Base-by-base conservation (phyloP, 2,329 filamentous ascomycete species). In the Blastomyces parvus region DNA sequence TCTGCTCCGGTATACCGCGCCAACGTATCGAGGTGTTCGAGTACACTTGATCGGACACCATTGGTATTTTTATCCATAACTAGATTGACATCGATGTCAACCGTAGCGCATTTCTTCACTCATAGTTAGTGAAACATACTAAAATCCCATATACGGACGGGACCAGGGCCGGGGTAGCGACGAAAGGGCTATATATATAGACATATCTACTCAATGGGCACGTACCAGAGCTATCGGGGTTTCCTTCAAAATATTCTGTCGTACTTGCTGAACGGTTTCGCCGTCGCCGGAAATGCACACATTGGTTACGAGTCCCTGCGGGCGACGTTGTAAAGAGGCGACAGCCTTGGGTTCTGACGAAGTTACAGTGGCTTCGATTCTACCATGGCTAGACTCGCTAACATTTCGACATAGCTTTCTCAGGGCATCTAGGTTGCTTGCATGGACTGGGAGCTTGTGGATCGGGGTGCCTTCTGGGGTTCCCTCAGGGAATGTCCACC, bases 401-500 rank as follows among this genome's bases (percentile, higher is more conserved):
- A 97, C 86, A 69, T 93, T 88, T 69, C 86, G 85, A 79, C 94
- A 99, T 72, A 96, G 79, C 69, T 84, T 86, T 69, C 87, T 84
- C 70, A 99, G 81, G 68, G 87, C 86, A 71, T 88, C 86, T 66
- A 97, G 85, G 73, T 97, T 96, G 74, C 90, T 87, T 64, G 86
- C 85, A 75, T 99, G 94, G 30, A 97, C 87, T n/a, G 94, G 94
- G 66, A 99, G 82, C 73, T 95, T 89, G 79, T 95, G 87, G 63
- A 91, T 88, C 56, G 91, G 89, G 63, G 91, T 87, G 69, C 90
- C 88, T 72, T 96, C 91, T 65, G 89, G 86, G 62, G 90, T 89
- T 70, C 90, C 91, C 74, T 90, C 89, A 66, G 93, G 89, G 76
- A 96, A 93, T 60, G 91, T 94, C 94, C 94, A 99, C 74, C 90